A percentile compares a stretch with the other conserved stretches of the same genome.
Evolutionary conservation across 495 filamentous ascomycete genomes (phyloP).

Genomic region (Sabuloglossum arenarium): DNA sequence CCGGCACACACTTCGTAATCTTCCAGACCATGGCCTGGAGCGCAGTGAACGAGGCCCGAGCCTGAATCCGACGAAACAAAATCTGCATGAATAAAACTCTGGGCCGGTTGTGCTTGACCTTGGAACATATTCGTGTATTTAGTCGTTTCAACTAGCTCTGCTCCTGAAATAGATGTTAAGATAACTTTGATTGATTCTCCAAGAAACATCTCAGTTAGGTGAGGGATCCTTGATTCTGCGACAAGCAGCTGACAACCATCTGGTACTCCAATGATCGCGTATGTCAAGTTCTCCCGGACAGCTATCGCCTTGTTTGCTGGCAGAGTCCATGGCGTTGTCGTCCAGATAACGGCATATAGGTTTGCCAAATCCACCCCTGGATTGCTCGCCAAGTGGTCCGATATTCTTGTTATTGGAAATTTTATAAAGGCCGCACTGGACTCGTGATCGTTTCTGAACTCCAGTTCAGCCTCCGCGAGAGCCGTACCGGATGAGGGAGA

Average conservation of each 20-base stretch:
- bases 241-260: slow-evolving; percentile 37
- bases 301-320: slow-evolving; percentile 85
- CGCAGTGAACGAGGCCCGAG: slow-evolving; percentile 80
- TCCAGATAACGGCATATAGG: slow-evolving; percentile 76
- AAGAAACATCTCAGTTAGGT: slow-evolving; percentile 21
- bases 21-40: slow-evolving; percentile 90
- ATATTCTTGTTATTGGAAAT: slow-evolving; percentile 44
- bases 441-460: slow-evolving; percentile 72
- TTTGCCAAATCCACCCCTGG: slow-evolving; percentile 15
- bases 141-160: slow-evolving; percentile 34
- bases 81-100: slow-evolving; percentile 55
- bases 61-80: slow-evolving; percentile 80
- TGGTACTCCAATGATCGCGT: slow-evolving; percentile 40
- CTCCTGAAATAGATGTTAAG: slow-evolving; percentile 37
- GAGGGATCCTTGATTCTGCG: slow-evolving; percentile 41
- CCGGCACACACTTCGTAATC: slow-evolving; percentile 68
- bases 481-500: slow-evolving; percentile 78
- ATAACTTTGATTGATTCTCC: slow-evolving; percentile 21
- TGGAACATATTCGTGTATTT: slow-evolving; percentile 46
- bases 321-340: slow-evolving; percentile 93
- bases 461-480: slow-evolving; percentile 85
- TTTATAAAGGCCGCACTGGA: slow-evolving; percentile 66
- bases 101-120: slow-evolving; percentile 26
- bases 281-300: slow-evolving; percentile 48
- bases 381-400: slow-evolving; percentile 20